These are phyloP conservation scores for Mikania micrantha DNA, from an alignment of 129 eudicot species.

Conservation along the genomic window DNA sequence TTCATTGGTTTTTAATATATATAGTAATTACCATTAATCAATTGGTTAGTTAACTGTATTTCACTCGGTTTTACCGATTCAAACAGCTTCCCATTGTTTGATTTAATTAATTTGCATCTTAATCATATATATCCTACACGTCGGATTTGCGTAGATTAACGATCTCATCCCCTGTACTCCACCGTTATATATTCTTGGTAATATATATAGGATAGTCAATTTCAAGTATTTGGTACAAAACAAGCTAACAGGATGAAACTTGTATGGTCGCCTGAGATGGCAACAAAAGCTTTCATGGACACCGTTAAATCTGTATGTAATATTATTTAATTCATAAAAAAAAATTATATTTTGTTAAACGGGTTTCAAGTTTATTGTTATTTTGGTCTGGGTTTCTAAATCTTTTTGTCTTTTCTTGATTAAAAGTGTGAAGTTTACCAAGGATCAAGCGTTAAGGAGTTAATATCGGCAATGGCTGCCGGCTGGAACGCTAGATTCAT, in stretches of 20 bases:
- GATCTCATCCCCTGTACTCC: constrained; percentile 11
- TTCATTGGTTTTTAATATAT: no score
- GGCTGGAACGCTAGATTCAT: constrained; percentile 66
- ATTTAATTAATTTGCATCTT: no score
- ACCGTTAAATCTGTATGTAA: constrained; percentile 65
- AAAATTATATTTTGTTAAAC: no score
- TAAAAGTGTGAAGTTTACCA: constrained; percentile 39
- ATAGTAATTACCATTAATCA: no score
- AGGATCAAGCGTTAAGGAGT: constrained; percentile 63
- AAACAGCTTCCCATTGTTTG: constrained; percentile 1
- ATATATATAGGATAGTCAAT: not conserved
- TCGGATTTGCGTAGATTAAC: constrained; percentile 19
- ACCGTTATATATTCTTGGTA: not conserved
- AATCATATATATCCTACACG: constrained; percentile 29
- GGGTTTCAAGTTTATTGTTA: no score
- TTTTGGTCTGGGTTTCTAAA: not conserved
- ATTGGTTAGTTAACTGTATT: constrained; percentile 1
- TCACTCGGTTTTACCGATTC: not conserved
- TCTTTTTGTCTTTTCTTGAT: not conserved
- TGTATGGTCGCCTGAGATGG: constrained; percentile 84
- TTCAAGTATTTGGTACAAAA: not conserved
- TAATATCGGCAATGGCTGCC: constrained; percentile 82
- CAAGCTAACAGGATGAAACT: constrained; percentile 45
- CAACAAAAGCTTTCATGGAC: constrained; percentile 70
- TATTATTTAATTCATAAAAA: not conserved